Evolutionary conservation across 2,329 filamentous ascomycete genomes (phyloP).

Genomic region (Fusarium temperatum): DNA sequence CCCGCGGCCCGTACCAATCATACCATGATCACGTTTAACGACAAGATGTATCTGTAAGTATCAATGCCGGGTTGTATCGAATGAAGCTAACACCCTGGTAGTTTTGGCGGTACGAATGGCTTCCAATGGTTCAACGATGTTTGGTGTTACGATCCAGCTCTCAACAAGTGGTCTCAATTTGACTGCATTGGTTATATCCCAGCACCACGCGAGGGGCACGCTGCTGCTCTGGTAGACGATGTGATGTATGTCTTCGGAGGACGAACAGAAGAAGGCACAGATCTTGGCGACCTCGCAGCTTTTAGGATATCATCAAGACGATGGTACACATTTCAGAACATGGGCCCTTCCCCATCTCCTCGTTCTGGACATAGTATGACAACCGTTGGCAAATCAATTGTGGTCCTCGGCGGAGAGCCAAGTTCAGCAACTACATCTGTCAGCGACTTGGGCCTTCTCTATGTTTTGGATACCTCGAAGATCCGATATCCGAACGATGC

Average conservation of each 20-base stretch:
- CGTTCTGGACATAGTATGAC: constrained; percentile 99
- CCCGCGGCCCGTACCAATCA: constrained; percentile 96
- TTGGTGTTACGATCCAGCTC: constrained; percentile 89
- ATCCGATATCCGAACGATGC: constrained; percentile 93
- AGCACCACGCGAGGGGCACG: constrained; percentile 90
- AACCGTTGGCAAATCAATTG: constrained; percentile 87
- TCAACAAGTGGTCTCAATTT: constrained; percentile 85
- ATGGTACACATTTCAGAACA: constrained; percentile 99
- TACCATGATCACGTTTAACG: constrained; percentile 88
- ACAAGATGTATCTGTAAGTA: constrained; percentile 90
- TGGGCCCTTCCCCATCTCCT: constrained; percentile 94
- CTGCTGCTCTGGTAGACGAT: constrained; percentile 91
- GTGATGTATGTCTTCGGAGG: constrained; percentile 99
- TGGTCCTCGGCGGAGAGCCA: constrained; percentile 93
- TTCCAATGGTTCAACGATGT: constrained; percentile 99
- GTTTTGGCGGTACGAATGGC: constrained; percentile 97
- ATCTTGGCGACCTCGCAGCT: constrained; percentile 92
- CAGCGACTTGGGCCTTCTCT: constrained; percentile 86
- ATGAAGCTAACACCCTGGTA: constrained; percentile 47
- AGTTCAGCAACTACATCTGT: constrained; percentile 85
- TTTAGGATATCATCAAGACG: constrained; percentile 78
- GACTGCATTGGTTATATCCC: constrained; percentile 99
- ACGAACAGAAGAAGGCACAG: constrained; percentile 89
- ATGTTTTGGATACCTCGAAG: constrained; percentile 93
- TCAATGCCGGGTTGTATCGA: neutral